Conservation (phyloP, 306 rosid genomes). For the Rosa multiflora region DNA sequence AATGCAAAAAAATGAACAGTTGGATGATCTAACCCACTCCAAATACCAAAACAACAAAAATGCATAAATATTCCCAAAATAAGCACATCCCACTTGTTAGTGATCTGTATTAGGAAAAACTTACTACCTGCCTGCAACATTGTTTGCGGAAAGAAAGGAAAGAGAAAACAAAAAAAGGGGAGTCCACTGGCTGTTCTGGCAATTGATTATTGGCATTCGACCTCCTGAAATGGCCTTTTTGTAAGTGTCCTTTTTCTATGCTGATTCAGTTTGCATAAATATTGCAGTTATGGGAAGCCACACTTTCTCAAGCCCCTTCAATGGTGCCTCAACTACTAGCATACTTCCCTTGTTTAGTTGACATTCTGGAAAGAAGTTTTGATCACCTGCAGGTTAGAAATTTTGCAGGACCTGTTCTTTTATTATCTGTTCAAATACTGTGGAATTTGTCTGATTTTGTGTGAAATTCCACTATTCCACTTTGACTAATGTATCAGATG, state of each 20-base stretch:
- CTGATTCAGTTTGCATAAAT: constrained; percentile 29
- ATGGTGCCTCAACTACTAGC: constrained; percentile 82
- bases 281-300: constrained; percentile 95
- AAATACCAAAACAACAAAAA: neutral
- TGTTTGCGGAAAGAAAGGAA: neutral
- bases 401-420: neutral
- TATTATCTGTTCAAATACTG: neutral
- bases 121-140: neutral
- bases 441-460: constrained; percentile 15
- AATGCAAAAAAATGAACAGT: neutral
- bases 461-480: neutral
- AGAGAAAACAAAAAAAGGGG: neutral
- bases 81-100: neutral
- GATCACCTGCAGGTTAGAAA: constrained; percentile 87
- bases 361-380: constrained; percentile 84
- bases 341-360: constrained; percentile 74
- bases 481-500: neutral
- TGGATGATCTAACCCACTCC: neutral
- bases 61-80: neutral
- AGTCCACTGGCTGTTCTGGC: neutral
- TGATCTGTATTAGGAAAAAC: neutral
- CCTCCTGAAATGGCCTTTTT: neutral
- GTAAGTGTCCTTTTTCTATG: neutral
- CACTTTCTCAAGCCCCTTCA: constrained; percentile 92
- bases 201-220: neutral